Evolutionary conservation across 2,329 filamentous ascomycete genomes (phyloP), one percentile per base, ranked within the genome.

Genomic region (Sporothrix euskadiensis): DNA sequence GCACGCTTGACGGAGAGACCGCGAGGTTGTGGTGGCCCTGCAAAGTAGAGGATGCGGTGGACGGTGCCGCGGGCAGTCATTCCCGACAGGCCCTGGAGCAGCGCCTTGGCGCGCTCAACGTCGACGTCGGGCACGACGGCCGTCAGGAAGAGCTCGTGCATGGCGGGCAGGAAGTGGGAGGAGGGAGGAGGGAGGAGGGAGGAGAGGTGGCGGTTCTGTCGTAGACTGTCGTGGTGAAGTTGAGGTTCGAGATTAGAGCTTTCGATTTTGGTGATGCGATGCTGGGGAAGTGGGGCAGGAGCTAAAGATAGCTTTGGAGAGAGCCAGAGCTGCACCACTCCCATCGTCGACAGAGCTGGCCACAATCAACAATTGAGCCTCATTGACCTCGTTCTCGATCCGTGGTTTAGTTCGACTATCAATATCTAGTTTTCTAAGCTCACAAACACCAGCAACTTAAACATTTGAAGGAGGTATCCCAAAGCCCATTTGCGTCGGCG

Each of bases 121-220:
- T 89, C 86, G 74, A 89, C 86, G 72, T 86, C 84, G 22, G 83
- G 81, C 71, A 91, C 83, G 63, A 85, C 79, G 10, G 86, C 84
- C 4, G 87, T 87, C 73, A 90, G 83, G 77, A 89, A 90, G 22
- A 90, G 81, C 79, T 90, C 88, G 78, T 89, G 85, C 87, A 89
- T 89, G 59, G 66, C 41, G 54, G 30, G 22, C 16, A 35, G 12
- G 10, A 2, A 30, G 49, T 3, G 47, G 6, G 10, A 2, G 49
- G 49, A 16, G 19, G 30, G 8, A 19, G 32, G 44, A 30, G 2
- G n/a, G 16, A 22, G 44, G 19, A 30, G 30, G 5, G 16, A 22
- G 44, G 19, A 30, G 30, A 2, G 47, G 30, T 2, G 44, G 19
- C 3, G 30, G 19, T 1, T 26, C 26, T 56, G 32, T 19, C 16